These are phyloP conservation scores for Aspergillus felis DNA, from an alignment of 2,329 filamentous ascomycete genomes.

Conservation along the genomic window DNA sequence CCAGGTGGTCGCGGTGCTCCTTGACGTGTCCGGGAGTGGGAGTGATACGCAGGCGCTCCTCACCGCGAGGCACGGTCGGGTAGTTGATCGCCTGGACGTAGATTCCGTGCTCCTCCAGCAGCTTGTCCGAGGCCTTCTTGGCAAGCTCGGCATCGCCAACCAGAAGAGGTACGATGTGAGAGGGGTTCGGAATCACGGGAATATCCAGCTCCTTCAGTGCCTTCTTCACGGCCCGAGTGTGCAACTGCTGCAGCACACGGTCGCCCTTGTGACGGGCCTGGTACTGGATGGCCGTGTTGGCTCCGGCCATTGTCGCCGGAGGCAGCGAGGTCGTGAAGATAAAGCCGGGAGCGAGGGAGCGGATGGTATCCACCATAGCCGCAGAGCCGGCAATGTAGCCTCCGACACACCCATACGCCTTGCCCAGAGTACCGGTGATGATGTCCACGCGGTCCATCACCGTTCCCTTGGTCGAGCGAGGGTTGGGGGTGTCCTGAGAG, in stretches of 20 bases:
- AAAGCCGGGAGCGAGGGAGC: conserved; percentile 92
- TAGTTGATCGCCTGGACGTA: conserved; percentile 99
- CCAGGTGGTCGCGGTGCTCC: conserved; percentile 79
- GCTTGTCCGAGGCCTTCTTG: conserved; percentile 85
- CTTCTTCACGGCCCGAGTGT: conserved; percentile 92
- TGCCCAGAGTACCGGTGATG: conserved; percentile 94
- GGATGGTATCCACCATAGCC: conserved; percentile 85
- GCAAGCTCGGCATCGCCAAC: conserved; percentile 92
- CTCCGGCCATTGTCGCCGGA: conserved; percentile 94
- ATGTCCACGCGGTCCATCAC: conserved; percentile 97
- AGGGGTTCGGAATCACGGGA: conserved; percentile 95
- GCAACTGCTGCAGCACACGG: conserved; percentile 86
- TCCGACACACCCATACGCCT: conserved; percentile 95
- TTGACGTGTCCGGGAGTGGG: conserved; percentile 89
- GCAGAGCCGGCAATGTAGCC: conserved; percentile 92
- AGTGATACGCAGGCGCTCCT: conserved; percentile 93
- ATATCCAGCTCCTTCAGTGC: conserved; percentile 75
- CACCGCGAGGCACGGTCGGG: conserved; percentile 94
- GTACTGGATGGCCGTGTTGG: conserved; percentile 86
- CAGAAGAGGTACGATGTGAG: conserved; percentile 89
- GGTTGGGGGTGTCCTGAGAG: conserved; percentile 58
- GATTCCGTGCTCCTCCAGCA: conserved; percentile 84
- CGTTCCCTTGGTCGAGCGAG: conserved; percentile 58
- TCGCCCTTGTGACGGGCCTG: conserved; percentile 83
- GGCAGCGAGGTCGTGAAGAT: conserved; percentile 98